Percentiles rank a stretch among this genome's conserved stretches.
phyloP scores from a whole-genome alignment of 208 protist species.

The Novymonas esmeraldas region DNA sequence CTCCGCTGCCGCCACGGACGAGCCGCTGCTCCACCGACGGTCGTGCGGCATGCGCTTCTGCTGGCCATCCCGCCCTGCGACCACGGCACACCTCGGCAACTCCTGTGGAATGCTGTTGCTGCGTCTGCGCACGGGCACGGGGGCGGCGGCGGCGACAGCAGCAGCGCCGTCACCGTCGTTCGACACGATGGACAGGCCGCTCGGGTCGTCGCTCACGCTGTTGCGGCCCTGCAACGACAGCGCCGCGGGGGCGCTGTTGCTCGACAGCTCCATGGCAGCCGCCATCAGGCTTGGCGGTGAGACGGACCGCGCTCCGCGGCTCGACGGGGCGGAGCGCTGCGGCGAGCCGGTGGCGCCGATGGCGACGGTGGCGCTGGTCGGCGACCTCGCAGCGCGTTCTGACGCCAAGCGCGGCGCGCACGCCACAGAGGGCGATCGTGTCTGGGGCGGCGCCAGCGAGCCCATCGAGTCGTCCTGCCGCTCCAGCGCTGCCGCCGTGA shows the following conservation, averaged over 20 bases:
- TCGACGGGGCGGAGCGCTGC: background rate
- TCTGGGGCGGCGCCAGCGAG: background rate
- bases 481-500: background rate
- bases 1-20: background rate
- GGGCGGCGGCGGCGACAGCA: background rate
- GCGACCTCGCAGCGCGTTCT: background rate
- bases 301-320: too few relatives aligned
- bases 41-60: constrained; percentile 2
- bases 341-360: background rate
- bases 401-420: background rate
- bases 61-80: background rate
- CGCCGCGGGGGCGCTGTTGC: background rate
- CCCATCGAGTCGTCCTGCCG: background rate
- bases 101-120: background rate
- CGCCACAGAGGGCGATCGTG: background rate
- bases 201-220: background rate
- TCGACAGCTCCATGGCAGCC: background rate
- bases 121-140: background rate
- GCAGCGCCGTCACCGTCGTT: background rate
- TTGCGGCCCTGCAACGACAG: background rate
- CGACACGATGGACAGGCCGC: background rate
- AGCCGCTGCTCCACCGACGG: background rate
- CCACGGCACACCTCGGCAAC: background rate
- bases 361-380: background rate
- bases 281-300: background rate